These are phyloP conservation scores for Alternaria brassicicola DNA, from an alignment of 2,329 filamentous ascomycete genomes.

Conservation along the genomic window DNA sequence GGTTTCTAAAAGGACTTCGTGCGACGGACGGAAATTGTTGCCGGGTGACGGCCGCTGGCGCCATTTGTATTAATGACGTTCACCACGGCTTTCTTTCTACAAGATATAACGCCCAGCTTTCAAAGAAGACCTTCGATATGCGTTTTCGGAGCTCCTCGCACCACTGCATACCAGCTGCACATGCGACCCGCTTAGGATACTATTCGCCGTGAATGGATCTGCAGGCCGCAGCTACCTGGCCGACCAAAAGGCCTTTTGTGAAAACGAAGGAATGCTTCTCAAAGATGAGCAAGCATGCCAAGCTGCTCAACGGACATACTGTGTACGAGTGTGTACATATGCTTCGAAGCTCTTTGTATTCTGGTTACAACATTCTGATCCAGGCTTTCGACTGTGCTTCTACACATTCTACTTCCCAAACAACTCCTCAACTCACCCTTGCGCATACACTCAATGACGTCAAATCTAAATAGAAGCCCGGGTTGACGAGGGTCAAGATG, in stretches of 20 bases:
- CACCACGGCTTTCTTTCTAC: not conserved
- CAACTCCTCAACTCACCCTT: not conserved
- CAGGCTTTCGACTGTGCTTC: not conserved
- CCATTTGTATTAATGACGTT: not conserved
- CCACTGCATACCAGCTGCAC: not conserved
- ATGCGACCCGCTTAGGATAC: not conserved
- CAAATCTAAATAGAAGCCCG: not conserved
- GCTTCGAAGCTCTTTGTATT: not conserved
- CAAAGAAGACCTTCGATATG: not conserved
- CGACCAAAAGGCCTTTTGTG: conserved; percentile 8
- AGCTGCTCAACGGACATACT: not conserved
- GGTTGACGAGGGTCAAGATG: not conserved
- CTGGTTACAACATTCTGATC: not conserved
- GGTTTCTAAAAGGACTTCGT: not conserved
- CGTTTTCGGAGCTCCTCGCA: not conserved
- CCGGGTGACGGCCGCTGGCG: not conserved
- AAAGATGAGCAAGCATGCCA: conserved; percentile 2
- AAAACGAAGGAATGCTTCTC: conserved; percentile 1
- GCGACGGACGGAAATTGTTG: not conserved
- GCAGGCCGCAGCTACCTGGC: conserved; percentile 9
- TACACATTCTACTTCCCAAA: not conserved
- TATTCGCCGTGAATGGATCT: not conserved
- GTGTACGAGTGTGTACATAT: not conserved
- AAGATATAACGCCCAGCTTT: not conserved
- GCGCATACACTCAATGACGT: not conserved